Percentiles rank a stretch among this genome's conserved stretches.
Conservation (phyloP, 768 basidiomycete species). For the Psilocybe cubensis region DNA sequence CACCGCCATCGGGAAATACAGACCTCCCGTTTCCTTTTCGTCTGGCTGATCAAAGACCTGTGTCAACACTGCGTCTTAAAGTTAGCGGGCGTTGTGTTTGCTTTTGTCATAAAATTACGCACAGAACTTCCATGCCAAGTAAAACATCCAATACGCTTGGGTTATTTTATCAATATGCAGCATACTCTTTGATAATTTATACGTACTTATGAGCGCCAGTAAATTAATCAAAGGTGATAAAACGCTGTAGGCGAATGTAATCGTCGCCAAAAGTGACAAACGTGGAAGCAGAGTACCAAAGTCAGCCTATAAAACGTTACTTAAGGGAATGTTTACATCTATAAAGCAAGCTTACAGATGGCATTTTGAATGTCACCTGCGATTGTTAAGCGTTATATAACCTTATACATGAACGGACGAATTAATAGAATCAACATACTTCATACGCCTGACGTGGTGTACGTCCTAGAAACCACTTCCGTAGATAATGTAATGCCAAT, state of each 20-base stretch:
- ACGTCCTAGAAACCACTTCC: constrained; percentile 68
- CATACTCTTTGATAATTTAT: not conserved
- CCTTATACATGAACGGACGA: not conserved
- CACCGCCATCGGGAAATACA: constrained; percentile 50
- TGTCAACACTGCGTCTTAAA: constrained; percentile 39
- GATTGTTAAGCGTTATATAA: constrained; percentile 13
- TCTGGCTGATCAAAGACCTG: constrained; percentile 59
- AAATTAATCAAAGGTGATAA: constrained; percentile 70
- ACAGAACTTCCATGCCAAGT: constrained; percentile 64
- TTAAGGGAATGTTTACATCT: not conserved
- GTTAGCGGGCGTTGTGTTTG: too few species aligned
- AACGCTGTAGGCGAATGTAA: constrained; percentile 60
- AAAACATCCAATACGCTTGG: constrained; percentile 56
- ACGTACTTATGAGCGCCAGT: constrained; percentile 57
- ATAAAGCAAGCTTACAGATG: constrained; percentile 37
- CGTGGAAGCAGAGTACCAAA: constrained; percentile 54
- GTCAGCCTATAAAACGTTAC: constrained; percentile 40
- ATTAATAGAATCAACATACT: constrained; percentile 7
- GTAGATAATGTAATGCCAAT: constrained; percentile 59
- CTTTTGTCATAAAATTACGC: constrained; percentile 17
- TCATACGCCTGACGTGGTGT: constrained; percentile 65
- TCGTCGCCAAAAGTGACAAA: constrained; percentile 55
- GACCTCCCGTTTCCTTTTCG: constrained; percentile 49
- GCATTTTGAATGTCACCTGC: constrained; percentile 58
- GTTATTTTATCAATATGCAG: not conserved